phyloP scores from a whole-genome alignment of 306 rosid genomes.

The Lotus japonicus region DNA sequence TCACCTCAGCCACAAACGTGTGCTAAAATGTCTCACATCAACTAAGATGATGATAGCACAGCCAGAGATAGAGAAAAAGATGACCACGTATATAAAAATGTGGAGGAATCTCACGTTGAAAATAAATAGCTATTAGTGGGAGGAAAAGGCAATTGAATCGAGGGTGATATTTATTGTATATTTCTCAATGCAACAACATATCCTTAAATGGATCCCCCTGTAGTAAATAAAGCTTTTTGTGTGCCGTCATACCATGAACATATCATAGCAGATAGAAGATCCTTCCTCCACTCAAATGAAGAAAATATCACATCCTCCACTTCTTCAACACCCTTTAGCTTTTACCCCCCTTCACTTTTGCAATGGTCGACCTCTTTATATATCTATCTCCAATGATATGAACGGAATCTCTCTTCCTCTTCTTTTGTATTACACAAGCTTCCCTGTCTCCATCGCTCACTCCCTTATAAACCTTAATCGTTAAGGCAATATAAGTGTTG shows the following conservation, averaged over 20 bases:
- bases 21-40: conserved; percentile 21
- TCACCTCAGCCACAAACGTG: conserved; percentile 23
- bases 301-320: conserved; percentile 33
- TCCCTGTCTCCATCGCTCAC: conserved; percentile 32
- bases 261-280: conserved; percentile 41
- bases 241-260: background rate
- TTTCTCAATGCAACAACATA: too few species aligned
- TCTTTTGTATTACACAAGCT: conserved; percentile 64
- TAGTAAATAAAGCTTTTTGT: background rate
- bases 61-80: background rate
- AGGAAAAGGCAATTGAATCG: background rate
- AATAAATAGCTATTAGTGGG: conserved; percentile 3
- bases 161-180: too few species aligned
- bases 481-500: conserved; percentile 21
- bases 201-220: too few species aligned
- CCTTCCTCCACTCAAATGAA: conserved; percentile 25
- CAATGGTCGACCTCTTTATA: conserved; percentile 40
- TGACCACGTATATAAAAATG: conserved; percentile 13
- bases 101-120: conserved; percentile 33
- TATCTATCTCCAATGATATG: conserved; percentile 25
- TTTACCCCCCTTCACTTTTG: conserved; percentile 19
- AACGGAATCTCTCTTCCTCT: conserved; percentile 38
- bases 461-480: conserved; percentile 26
- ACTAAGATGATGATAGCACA: background rate
- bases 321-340: conserved; percentile 25